Base-by-base conservation (phyloP, 2,329 filamentous ascomycete genomes). In the Rhexocercosporidium sp. region DNA sequence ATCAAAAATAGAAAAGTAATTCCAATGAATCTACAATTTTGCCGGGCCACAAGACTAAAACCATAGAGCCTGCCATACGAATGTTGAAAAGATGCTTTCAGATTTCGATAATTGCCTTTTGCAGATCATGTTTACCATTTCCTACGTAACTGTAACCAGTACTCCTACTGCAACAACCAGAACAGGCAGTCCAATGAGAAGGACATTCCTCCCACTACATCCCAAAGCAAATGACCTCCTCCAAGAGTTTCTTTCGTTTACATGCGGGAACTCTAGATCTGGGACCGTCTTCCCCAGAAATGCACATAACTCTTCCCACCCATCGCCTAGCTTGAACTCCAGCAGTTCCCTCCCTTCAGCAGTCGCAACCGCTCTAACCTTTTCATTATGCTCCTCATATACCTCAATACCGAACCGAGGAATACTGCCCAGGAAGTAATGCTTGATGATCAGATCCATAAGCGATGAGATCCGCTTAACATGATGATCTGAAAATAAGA, bases 241-340 rank as follows among this genome's bases (percentile, higher is more conserved):
- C 34, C 54, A 66, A 11, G 59, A 44, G 1, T 62, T 29, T n/a
- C 49, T 59, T 25, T 66, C 64, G 22, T 66, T 66, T 1, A 66
- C 64, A n/a, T 49, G 22, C n/a, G 64, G 64, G 18, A 59, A 66
- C 2, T 41, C 64, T 1, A 29, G 20, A 20, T 41, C 59, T 4
- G 70, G 69, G 4, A 64, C 37, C 27, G 47, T 34, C 49, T 64
- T 65, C n/a, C 80, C 80, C 63, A 83, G 74, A 73, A 83, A 83
- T 56, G 80, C 76, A 75, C 80, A 82, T 4, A 83, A 76, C 22
- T 80, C 80, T 65, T 78, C 77, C 81, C 81, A 83, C 25, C 81
- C 82, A 57, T 82, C 77, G 34, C 76, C 75, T 72, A 81, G 77
- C 66, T 77, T 75, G 72, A 80, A 83, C 72, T 81, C 80, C 39